phyloP scores from a whole-genome alignment of 2,329 filamentous ascomycete genomes.

The Fusarium piperis region DNA sequence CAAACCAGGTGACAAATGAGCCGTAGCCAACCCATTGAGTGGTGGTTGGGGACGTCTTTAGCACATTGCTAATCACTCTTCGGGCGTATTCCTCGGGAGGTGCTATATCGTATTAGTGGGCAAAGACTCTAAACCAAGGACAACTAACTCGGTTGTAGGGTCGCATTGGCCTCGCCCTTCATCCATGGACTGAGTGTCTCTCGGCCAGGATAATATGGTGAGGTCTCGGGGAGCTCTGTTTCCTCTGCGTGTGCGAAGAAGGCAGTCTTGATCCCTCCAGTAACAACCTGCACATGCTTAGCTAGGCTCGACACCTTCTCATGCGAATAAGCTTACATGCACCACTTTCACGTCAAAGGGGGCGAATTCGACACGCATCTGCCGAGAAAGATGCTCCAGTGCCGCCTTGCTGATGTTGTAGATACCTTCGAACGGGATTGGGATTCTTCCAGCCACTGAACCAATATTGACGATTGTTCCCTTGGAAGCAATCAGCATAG shows the following conservation, averaged over 20 bases:
- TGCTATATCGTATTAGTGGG: slow-evolving; percentile 21
- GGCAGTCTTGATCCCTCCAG: slow-evolving; percentile 46
- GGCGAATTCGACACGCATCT: slow-evolving; percentile 53
- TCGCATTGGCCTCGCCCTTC: slow-evolving; percentile 11
- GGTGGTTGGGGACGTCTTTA: slow-evolving; percentile 6
- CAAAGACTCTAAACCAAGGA: no score
- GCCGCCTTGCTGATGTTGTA: slow-evolving; percentile 58
- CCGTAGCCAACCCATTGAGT: slow-evolving; percentile 26
- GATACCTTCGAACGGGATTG: slow-evolving; percentile 46
- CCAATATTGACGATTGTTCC: slow-evolving; percentile 53
- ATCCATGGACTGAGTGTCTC: slow-evolving; percentile 27
- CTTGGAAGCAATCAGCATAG: slow-evolving; percentile 47
- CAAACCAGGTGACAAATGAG: slow-evolving; percentile 23
- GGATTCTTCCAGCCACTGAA: slow-evolving; percentile 45
- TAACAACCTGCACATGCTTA: slow-evolving; percentile 35
- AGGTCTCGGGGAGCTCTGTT: slow-evolving; percentile 50
- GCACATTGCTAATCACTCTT: slow-evolving; percentile 28
- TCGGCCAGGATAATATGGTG: slow-evolving; percentile 28
- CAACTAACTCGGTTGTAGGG: slow-evolving; percentile 20
- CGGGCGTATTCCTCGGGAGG: slow-evolving; percentile 32
- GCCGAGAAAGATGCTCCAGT: slow-evolving; percentile 49
- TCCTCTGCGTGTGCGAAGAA: slow-evolving; percentile 52
- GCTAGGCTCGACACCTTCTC: not conserved
- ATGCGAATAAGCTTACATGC: slow-evolving; percentile 18
- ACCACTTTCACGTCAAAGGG: slow-evolving; percentile 49